Conservation (phyloP, 805 yeast species). For the Schwanniomyces pseudopolymorphus region DNA sequence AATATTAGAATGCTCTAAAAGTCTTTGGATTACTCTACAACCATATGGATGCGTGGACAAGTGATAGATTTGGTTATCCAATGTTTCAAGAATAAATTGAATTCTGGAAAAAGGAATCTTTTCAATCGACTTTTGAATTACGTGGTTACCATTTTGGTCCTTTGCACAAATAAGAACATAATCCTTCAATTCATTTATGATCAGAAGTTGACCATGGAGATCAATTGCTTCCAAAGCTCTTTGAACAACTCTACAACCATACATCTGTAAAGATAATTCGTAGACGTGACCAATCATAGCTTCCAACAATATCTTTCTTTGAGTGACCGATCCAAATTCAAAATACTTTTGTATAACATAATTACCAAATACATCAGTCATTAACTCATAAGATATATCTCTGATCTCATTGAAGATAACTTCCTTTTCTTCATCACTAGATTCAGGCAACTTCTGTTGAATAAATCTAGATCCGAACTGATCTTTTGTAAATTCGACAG, state of each 20-base stretch:
- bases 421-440: conserved; percentile 70
- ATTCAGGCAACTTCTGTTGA: conserved; percentile 76
- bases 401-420: conserved; percentile 81
- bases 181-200: conserved; percentile 69
- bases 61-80: conserved; percentile 73
- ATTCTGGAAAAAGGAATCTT: conserved; percentile 69
- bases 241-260: conserved; percentile 97
- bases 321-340: conserved; percentile 74
- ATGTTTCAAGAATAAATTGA: conserved; percentile 69
- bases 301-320: conserved; percentile 64
- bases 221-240: conserved; percentile 78
- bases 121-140: conserved; percentile 92
- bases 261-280: conserved; percentile 85
- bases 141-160: conserved; percentile 98
- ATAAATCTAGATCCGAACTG: conserved; percentile 97
- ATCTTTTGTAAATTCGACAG: conserved; percentile 88
- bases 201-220: conserved; percentile 59
- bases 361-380: conserved; percentile 97
- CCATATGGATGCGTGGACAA: conserved; percentile 96
- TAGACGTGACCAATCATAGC: conserved; percentile 75
- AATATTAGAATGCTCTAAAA: conserved; percentile 72
- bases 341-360: conserved; percentile 94
- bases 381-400: conserved; percentile 68
- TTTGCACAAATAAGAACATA: conserved; percentile 62
- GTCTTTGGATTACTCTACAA: conserved; percentile 92